These are phyloP conservation scores for Aspergillus baeticus DNA, from an alignment of 495 filamentous ascomycete genomes.

Conservation along the genomic window DNA sequence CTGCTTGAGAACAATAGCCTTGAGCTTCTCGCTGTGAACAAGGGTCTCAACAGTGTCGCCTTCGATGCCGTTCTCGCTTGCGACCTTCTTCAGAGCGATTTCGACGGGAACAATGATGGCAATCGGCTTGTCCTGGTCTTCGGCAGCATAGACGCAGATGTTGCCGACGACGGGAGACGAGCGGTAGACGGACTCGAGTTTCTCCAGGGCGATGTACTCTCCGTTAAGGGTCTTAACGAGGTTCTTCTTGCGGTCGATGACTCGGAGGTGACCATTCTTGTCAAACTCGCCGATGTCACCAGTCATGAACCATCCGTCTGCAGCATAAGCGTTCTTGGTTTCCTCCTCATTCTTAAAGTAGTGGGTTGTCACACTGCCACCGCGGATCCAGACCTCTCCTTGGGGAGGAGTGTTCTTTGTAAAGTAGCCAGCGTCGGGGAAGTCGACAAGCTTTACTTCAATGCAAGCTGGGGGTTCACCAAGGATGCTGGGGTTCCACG, in stretches of 20 bases:
- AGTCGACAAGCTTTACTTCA: conserved; percentile 95
- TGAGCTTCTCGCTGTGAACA: conserved; percentile 80
- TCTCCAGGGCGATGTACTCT: conserved; percentile 98
- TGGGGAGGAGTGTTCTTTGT: conserved; percentile 87
- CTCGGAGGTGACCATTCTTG: conserved; percentile 71
- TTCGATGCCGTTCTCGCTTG: conserved; percentile 65
- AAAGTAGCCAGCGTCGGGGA: conserved; percentile 87
- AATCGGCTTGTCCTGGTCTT: conserved; percentile 78
- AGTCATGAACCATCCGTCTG: conserved; percentile 93
- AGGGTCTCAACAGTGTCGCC: conserved; percentile 74
- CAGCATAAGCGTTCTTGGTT: conserved; percentile 69
- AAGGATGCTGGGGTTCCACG: conserved; percentile 82
- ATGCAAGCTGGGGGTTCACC: conserved; percentile 79
- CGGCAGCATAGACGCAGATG: conserved; percentile 90
- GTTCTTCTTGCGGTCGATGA: conserved; percentile 99
- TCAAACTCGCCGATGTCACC: conserved; percentile 94
- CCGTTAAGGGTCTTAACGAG: conserved; percentile 93
- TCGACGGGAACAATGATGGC: conserved; percentile 94
- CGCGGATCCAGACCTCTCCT: conserved; percentile 92
- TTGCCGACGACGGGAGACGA: conserved; percentile 82
- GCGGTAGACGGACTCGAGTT: conserved; percentile 95
- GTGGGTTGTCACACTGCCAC: conserved; percentile 64
- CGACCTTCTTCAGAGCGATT: conserved; percentile 79
- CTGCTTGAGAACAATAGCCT: conserved; percentile 74
- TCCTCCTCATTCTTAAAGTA: conserved; percentile 86